phyloP scores from a whole-genome alignment of 306 rosid species.

The Trichosanthes cucumerina region DNA sequence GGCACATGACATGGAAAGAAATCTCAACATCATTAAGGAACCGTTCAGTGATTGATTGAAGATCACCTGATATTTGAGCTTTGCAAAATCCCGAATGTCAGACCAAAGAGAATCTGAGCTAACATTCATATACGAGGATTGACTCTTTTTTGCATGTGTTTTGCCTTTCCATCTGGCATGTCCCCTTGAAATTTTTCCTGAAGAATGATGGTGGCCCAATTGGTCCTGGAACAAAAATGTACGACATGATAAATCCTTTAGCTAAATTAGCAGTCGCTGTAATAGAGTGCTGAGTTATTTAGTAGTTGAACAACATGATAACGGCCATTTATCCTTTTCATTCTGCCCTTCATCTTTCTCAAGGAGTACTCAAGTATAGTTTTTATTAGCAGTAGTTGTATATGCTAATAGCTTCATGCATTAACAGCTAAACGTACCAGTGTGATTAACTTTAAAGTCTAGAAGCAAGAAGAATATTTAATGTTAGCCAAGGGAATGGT shows the following conservation, averaged over 20 bases:
- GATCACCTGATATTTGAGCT: conserved; percentile 72
- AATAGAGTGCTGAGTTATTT: neutral
- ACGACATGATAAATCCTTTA: neutral
- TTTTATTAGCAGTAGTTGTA: neutral
- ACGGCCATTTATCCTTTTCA: neutral
- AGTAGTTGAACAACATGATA: neutral
- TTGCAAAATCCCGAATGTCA: conserved; percentile 70
- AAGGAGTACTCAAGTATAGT: neutral
- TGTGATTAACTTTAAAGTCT: neutral
- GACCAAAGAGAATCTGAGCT: conserved; percentile 84
- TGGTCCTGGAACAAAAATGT: conserved; percentile 48
- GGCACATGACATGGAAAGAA: neutral
- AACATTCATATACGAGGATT: conserved; percentile 46
- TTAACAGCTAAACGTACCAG: neutral
- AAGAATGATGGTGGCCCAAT: conserved; percentile 45
- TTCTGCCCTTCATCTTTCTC: neutral
- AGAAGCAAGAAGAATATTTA: neutral
- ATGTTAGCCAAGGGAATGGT: neutral
- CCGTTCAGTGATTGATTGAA: neutral
- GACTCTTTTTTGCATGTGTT: conserved; percentile 43
- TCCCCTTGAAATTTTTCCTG: conserved; percentile 65
- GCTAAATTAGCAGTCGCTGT: neutral
- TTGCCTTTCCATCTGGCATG: conserved; percentile 67
- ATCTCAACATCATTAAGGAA: neutral
- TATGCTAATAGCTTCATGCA: neutral